Percentiles rank a stretch among this genome's conserved stretches.
These are phyloP conservation scores for Penicillium nordicum DNA, from an alignment of 2,329 filamentous ascomycete species.

Conservation along the genomic window DNA sequence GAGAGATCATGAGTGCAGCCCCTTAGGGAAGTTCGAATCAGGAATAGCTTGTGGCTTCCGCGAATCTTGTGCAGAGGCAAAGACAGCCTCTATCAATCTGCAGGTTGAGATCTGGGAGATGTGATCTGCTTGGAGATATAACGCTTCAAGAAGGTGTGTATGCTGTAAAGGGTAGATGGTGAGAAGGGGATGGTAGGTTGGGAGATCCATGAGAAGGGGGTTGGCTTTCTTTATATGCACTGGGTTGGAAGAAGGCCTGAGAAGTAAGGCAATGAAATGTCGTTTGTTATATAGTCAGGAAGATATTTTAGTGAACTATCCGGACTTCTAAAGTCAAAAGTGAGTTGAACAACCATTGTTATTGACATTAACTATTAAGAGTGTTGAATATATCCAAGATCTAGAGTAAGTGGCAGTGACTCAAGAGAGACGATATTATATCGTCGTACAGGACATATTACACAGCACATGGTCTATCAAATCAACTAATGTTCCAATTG, in stretches of 20 bases:
- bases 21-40: too few relatives aligned
- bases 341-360: neutral
- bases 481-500: neutral
- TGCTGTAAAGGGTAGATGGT: neutral
- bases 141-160: neutral
- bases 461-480: neutral
- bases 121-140: neutral
- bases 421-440: neutral
- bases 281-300: neutral
- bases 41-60: neutral
- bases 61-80: neutral
- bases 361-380: too few relatives aligned
- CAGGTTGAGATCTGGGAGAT: neutral
- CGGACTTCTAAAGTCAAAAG: neutral
- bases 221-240: neutral
- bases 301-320: neutral
- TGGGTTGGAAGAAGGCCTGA: neutral
- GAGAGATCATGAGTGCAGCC: too few relatives aligned
- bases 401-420: neutral
- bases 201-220: neutral
- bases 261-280: neutral
- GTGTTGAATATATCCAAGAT: neutral
- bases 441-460: neutral
- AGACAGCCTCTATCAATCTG: neutral
- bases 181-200: neutral